Percentiles rank a stretch among this genome's conserved stretches.
phyloP scores from a whole-genome alignment of 345 rosid species.

The Lumnitzera racemosa region DNA sequence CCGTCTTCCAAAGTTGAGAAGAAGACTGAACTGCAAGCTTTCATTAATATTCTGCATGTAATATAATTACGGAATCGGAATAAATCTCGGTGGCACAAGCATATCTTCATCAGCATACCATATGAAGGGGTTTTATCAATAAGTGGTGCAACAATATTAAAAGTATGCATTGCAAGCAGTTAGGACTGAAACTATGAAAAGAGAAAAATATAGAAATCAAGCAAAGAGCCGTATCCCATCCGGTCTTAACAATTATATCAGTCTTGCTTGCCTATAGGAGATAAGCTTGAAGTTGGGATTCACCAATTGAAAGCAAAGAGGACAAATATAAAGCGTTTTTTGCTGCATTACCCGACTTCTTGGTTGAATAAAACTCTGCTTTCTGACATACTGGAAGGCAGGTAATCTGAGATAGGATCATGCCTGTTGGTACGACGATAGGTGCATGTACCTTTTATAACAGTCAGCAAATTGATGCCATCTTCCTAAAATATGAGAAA shows the following conservation, averaged over 20 bases:
- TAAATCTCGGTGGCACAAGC: background rate
- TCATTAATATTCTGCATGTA: conserved; percentile 9
- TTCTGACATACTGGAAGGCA: conserved; percentile 56
- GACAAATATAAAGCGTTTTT: background rate
- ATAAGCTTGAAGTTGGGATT: background rate
- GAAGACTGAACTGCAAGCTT: conserved; percentile 22
- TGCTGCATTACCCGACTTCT: conserved; percentile 7
- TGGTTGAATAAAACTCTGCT: conserved; percentile 11
- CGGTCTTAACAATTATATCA: background rate
- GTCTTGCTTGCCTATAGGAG: background rate
- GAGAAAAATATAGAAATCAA: no score
- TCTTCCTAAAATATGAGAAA: conserved; percentile 43
- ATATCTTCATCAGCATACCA: no score
- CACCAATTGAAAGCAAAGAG: background rate
- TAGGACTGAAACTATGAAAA: no score
- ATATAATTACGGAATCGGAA: background rate
- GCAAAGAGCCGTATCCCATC: no score
- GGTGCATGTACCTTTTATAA: conserved; percentile 52
- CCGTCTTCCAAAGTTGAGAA: conserved; percentile 53
- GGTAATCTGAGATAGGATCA: conserved; percentile 46
- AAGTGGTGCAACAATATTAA: no score
- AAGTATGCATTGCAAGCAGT: no score
- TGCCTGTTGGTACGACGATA: conserved; percentile 50
- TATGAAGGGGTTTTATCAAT: no score
- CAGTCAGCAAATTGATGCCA: conserved; percentile 45